Base-by-base conservation (phyloP, 495 filamentous ascomycete species). In the Podospora appendiculata region DNA sequence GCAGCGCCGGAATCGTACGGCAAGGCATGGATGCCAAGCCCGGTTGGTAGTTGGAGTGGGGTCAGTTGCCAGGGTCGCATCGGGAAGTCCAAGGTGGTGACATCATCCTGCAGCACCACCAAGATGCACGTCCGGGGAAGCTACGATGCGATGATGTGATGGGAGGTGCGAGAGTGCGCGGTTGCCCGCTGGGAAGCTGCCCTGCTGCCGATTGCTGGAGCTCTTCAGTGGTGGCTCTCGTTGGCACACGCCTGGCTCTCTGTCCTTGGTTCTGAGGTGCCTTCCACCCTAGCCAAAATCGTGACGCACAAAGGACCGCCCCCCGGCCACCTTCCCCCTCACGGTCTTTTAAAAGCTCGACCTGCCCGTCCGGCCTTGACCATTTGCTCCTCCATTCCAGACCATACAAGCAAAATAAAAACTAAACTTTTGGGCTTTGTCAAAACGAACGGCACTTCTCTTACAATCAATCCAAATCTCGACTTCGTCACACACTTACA, bases 71-170 rank as follows among this genome's bases (percentile, higher is more conserved):
- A 54, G 52, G 52, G 55, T 51, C 38, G 41, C 51, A 51, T 44
- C 46, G 42, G 41, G 17, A 50, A 41, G 43, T 8, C n/a, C 17
- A 46, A 51, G 41, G 56, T 67, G 53, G 60, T 69, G 66, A 69
- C 66, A 58, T 69, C 66, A 69, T 66, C 45, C 6, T 48, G 56
- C 60, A 65, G 59, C 57, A 46, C 16, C 32, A 55, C 50, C 59
- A 59, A 54, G 58, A 33, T n/a, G 25, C 39, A 8, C 17, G 47
- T 52, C 50, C 32, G 43, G 53, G 54, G 56, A 50, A 58, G 58
- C 63, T 53, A 57, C 62, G 61, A 55, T 55, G 64, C 54, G 57
- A 67, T 67, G 64, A 66, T 66, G 63, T 56, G 50, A 60, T 58
- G 35, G 19, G 18, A 18, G 25, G 36, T 33, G n/a, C 41, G 13